Evolutionary conservation across 2,329 filamentous ascomycete species (phyloP).

Genomic region (Colletotrichum paranaense): DNA sequence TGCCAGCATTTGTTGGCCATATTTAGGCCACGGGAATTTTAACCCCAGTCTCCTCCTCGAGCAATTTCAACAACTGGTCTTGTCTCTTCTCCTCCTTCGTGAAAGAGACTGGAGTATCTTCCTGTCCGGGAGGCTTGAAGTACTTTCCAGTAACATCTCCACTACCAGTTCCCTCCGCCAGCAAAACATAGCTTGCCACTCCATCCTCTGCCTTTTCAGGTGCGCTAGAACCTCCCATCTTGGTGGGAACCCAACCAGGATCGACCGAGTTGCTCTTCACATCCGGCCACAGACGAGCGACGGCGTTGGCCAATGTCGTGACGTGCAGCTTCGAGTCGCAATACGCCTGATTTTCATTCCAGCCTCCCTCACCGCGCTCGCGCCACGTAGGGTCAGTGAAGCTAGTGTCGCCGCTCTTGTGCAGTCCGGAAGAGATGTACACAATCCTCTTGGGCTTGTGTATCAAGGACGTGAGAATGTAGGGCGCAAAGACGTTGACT

Average conservation of each 20-base stretch:
- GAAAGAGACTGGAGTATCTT: conserved; percentile 41
- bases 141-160: conserved; percentile 49
- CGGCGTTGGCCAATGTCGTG: conserved; percentile 64
- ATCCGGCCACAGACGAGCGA: conserved; percentile 55
- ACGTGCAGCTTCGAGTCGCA: conserved; percentile 67
- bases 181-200: conserved; percentile 58
- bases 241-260: conserved; percentile 66
- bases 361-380: conserved; percentile 49
- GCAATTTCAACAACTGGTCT: conserved; percentile 52
- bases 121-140: conserved; percentile 47
- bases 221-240: conserved; percentile 62
- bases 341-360: conserved; percentile 51
- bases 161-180: conserved; percentile 53
- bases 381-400: conserved; percentile 49
- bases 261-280: conserved; percentile 60
- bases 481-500: conserved; percentile 69
- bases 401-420: conserved; percentile 57
- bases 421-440: conserved; percentile 63
- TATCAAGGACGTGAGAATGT: conserved; percentile 64
- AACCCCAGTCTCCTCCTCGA: conserved; percentile 43
- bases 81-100: conserved; percentile 54
- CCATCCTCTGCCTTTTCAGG: conserved; percentile 58
- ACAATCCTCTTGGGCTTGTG: conserved; percentile 59
- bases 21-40: neutral
- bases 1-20: neutral